Percentiles rank a stretch among this genome's conserved stretches.
These are phyloP conservation scores for Agaricus bisporus DNA, from an alignment of 768 basidiomycete genomes.

Conservation along the genomic window DNA sequence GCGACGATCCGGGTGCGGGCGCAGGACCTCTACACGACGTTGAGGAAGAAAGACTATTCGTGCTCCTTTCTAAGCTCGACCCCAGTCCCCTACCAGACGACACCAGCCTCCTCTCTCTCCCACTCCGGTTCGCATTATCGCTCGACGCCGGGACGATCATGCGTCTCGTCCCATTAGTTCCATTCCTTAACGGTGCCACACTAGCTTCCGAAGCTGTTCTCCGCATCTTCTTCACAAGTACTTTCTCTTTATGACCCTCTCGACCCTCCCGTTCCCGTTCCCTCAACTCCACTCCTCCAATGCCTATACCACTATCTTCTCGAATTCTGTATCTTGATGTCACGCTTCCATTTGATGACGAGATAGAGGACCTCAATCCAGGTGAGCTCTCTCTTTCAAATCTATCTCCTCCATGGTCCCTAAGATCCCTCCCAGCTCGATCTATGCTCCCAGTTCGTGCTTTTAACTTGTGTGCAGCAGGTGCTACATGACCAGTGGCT, in stretches of 20 bases:
- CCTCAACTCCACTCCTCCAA: conserved; percentile 1
- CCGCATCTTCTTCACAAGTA: conserved; percentile 12
- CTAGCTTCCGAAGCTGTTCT: conserved; percentile 11
- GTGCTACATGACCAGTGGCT: background rate
- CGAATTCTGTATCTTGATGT: conserved; percentile 2
- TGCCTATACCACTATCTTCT: background rate
- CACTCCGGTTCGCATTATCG: background rate
- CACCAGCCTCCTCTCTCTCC: conserved; percentile 6
- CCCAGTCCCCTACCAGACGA: background rate
- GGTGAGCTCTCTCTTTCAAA: conserved; percentile 8
- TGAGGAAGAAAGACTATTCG: background rate
- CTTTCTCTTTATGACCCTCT: conserved; percentile 1
- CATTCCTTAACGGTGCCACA: conserved; percentile 13
- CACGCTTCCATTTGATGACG: background rate
- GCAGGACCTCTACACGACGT: background rate
- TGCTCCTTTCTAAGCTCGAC: background rate
- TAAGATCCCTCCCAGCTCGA: background rate
- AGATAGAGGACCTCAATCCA: background rate
- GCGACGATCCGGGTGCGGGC: background rate
- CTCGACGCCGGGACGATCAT: background rate
- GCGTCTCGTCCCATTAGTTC: conserved; percentile 13
- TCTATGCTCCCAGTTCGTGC: conserved; percentile 10
- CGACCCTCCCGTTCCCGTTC: conserved; percentile 2
- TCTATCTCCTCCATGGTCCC: background rate
- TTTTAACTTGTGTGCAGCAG: conserved; percentile 8